These are phyloP conservation scores for Suillus fuscotomentosus DNA, from an alignment of 768 basidiomycete species.

Conservation along the genomic window DNA sequence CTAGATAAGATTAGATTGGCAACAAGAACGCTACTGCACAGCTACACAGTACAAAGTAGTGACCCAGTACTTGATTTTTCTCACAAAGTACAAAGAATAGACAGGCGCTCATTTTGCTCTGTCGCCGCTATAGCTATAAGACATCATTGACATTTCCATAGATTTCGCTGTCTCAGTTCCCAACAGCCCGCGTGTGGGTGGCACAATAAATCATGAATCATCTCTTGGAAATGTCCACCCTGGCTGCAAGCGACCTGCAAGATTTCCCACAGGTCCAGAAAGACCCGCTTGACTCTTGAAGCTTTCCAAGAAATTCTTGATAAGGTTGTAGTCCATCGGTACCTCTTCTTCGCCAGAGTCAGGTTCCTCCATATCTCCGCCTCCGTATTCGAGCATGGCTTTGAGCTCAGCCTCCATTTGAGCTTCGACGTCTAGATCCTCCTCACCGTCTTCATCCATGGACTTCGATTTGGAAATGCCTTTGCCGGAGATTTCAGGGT, in stretches of 20 bases:
- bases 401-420: slow-evolving; percentile 89
- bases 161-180: background rate
- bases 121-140: background rate
- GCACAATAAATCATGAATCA: slow-evolving; percentile 32
- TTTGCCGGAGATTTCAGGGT: slow-evolving; percentile 39
- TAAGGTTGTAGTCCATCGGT: slow-evolving; percentile 83
- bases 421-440: slow-evolving; percentile 70
- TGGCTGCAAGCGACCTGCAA: slow-evolving; percentile 81
- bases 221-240: slow-evolving; percentile 78
- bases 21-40: background rate
- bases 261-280: slow-evolving; percentile 87
- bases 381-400: slow-evolving; percentile 48
- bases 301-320: slow-evolving; percentile 96
- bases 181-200: background rate
- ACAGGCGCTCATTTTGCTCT: background rate
- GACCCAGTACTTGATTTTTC: background rate
- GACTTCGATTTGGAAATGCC: slow-evolving; percentile 39
- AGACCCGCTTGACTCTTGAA: slow-evolving; percentile 90
- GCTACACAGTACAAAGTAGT: background rate
- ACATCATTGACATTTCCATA: background rate
- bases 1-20: background rate
- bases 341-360: slow-evolving; percentile 50
- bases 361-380: slow-evolving; percentile 41
- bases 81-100: background rate
- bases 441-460: slow-evolving; percentile 38